phyloP scores from a whole-genome alignment of 1,284 basidiomycete genomes.

The Vanrija pseudolonga region DNA sequence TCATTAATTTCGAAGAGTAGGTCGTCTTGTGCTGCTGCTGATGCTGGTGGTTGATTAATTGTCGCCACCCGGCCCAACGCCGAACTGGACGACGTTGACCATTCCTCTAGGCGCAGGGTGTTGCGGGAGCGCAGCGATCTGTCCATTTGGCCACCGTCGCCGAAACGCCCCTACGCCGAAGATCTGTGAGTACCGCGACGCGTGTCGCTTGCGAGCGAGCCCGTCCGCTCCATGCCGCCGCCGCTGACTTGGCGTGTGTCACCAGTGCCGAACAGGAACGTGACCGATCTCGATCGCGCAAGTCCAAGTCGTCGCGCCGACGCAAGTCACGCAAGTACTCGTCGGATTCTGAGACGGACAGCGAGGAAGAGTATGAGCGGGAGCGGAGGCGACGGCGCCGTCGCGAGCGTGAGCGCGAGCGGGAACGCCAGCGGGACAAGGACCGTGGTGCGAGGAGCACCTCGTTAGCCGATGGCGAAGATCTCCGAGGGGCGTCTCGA shows the following conservation, averaged over 20 bases:
- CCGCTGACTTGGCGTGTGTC: background rate
- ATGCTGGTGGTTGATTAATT: too few relatives aligned
- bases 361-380: slow-evolving; percentile 57
- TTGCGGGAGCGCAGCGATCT: slow-evolving; percentile 64
- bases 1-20: too few relatives aligned
- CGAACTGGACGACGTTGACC: too few relatives aligned
- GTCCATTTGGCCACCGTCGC: slow-evolving; percentile 80
- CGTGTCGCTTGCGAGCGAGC: background rate
- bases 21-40: too few relatives aligned
- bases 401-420: slow-evolving; percentile 45
- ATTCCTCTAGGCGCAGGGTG: slow-evolving; percentile 61
- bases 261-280: background rate
- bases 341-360: slow-evolving; percentile 55
- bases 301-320: slow-evolving; percentile 47
- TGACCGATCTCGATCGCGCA: background rate
- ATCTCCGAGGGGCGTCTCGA: too few relatives aligned
- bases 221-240: background rate
- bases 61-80: too few relatives aligned
- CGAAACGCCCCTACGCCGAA: slow-evolving; percentile 54
- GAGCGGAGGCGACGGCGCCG: slow-evolving; percentile 51
- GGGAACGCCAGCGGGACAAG: slow-evolving; percentile 36
- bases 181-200: background rate
- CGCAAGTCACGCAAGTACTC: slow-evolving; percentile 42
- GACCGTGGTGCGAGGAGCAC: background rate
- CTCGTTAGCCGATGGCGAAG: too few relatives aligned